phyloP scores from a whole-genome alignment of 2,329 filamentous ascomycete species.

The Colletotrichum zoysiae region DNA sequence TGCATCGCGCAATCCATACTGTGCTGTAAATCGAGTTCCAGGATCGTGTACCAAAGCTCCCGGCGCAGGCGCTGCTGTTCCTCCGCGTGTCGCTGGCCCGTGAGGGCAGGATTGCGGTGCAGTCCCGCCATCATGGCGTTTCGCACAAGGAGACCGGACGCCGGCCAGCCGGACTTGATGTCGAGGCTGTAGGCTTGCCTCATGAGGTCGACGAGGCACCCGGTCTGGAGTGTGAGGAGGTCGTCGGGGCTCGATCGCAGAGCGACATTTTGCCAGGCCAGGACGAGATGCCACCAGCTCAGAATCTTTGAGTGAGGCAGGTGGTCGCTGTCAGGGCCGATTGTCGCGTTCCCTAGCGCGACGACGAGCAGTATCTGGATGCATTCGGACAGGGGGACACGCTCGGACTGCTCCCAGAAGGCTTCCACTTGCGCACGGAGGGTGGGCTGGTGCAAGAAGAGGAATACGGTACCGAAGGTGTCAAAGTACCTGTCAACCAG shows the following conservation, averaged over 20 bases:
- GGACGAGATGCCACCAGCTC: conserved; percentile 69
- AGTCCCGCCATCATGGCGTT: conserved; percentile 12
- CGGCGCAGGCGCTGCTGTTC: not conserved
- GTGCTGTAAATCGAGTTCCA: not conserved
- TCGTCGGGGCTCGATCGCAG: conserved; percentile 42
- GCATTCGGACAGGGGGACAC: conserved; percentile 65
- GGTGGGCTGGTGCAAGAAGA: conserved; percentile 41
- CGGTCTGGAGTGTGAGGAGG: not conserved
- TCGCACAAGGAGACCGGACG: not conserved
- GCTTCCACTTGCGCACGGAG: conserved; percentile 61
- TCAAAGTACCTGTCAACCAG: conserved; percentile 56
- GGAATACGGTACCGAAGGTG: conserved; percentile 1
- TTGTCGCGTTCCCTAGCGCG: conserved; percentile 56
- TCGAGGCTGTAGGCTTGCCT: conserved; percentile 7
- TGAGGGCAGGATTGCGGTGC: not conserved
- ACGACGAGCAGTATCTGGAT: conserved; percentile 51
- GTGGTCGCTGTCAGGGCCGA: conserved; percentile 67
- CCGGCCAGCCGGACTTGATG: not conserved
- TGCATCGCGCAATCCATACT: not conserved
- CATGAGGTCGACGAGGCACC: not conserved
- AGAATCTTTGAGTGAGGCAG: conserved; percentile 62
- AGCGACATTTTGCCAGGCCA: conserved; percentile 68
- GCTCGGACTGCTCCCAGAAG: conserved; percentile 58
- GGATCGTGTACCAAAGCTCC: conserved; percentile 1
- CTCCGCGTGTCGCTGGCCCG: not conserved